phyloP scores from a whole-genome alignment of 257 asterid species.

The Paraleonurus japonicus region DNA sequence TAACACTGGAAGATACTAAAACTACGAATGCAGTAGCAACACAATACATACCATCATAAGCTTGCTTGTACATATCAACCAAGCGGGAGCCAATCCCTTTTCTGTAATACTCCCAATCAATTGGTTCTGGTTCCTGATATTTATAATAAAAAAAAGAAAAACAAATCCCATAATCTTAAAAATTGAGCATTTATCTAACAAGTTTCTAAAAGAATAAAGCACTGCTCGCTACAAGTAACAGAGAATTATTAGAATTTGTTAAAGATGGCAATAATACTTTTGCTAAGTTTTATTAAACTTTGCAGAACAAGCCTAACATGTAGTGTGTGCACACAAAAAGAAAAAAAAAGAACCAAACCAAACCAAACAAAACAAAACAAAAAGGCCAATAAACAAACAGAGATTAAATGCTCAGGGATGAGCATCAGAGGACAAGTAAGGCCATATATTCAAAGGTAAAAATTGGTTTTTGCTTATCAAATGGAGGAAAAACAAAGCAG shows the following conservation, averaged over 20 bases:
- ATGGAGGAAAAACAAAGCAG: not conserved
- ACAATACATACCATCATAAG: conserved; percentile 64
- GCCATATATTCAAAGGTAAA: not conserved
- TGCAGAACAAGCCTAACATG: not conserved
- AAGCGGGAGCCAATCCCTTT: conserved; percentile 87
- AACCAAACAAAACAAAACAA: not conserved
- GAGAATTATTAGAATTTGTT: not conserved
- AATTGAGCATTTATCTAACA: not conserved
- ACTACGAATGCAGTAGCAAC: not conserved
- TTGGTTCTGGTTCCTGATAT: conserved; percentile 86
- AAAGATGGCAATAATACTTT: not conserved
- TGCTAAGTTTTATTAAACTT: not conserved
- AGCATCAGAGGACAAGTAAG: not conserved
- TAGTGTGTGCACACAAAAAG: not conserved
- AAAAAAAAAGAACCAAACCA: not conserved
- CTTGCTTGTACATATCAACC: conserved; percentile 96
- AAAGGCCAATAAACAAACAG: not conserved
- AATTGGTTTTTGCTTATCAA: not conserved
- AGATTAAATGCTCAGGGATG: not conserved
- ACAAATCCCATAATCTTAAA: not conserved
- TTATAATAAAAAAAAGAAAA: not conserved
- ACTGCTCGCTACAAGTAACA: not conserved
- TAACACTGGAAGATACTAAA: not conserved
- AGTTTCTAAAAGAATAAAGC: not conserved
- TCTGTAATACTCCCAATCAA: conserved; percentile 92